Evolutionary conservation across 805 yeast genomes (phyloP), one percentile per base, ranked within the genome.

Genomic region (Candida krabiensis): DNA sequence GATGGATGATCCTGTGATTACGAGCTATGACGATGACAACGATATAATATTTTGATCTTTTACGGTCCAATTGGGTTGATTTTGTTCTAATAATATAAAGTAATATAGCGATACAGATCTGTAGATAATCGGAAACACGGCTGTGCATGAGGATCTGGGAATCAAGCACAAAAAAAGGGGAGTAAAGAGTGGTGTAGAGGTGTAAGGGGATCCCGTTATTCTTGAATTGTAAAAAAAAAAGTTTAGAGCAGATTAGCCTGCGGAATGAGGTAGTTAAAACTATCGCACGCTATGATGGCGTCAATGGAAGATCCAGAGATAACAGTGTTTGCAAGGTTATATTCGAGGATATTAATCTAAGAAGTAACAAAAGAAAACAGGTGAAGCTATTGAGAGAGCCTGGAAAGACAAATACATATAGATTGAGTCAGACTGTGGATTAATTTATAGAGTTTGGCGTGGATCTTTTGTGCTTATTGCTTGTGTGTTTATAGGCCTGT

Each of bases 221-320:
- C n/a, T n/a, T n/a, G n/a, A n/a, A n/a, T n/a, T n/a, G n/a, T n/a
- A n/a, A n/a, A n/a, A n/a, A n/a, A n/a, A n/a, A n/a, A n/a, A n/a
- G n/a, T n/a, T n/a, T n/a, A n/a, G n/a, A n/a, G n/a, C n/a, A n/a
- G n/a, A n/a, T n/a, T n/a, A n/a, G n/a, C n/a, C n/a, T n/a, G n/a
- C n/a, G n/a, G n/a, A 21, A 11, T 21, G 11, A 21, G 24, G 24
- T 11, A 7, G 9, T 21, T 8, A 21, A 21, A 21, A 8, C 9
- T 21, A 21, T 21, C 24, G 24, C 11, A 21, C 24, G 24, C 24
- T 8, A 38, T 43, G 47, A 43, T 43, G 47, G 47, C 47, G 47
- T 43, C 47, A 39, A 39, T 30, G 36, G 24, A 28, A 34, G 36
- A 40, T n/a, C n/a, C n/a, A n/a, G n/a, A n/a, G n/a, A n/a, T n/a